Conservation (phyloP, 1,284 basidiomycete genomes). For the Paramarasmius palmivorus region DNA sequence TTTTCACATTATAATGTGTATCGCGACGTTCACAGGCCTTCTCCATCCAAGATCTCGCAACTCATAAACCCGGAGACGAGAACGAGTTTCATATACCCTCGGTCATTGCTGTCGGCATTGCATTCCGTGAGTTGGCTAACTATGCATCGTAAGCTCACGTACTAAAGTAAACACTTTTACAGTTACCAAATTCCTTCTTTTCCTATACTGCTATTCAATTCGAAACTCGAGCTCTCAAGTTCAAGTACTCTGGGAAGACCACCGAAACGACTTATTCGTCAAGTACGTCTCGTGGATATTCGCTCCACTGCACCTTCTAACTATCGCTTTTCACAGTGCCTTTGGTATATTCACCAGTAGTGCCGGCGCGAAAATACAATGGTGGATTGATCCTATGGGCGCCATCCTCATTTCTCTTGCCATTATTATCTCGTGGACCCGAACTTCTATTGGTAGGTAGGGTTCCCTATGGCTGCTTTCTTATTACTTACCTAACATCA, state of each 20-base stretch:
- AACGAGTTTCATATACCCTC: constrained; percentile 80
- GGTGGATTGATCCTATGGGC: constrained; percentile 88
- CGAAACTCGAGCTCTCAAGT: constrained; percentile 87
- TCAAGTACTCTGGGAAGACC: constrained; percentile 92
- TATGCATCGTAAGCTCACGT: not conserved
- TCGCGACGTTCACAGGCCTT: constrained; percentile 1
- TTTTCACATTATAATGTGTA: not conserved
- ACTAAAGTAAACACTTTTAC: constrained; percentile 1
- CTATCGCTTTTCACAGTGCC: constrained; percentile 9
- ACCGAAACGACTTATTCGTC: constrained; percentile 87
- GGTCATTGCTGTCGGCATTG: constrained; percentile 79
- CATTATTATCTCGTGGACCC: constrained; percentile 6
- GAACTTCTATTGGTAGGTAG: not conserved
- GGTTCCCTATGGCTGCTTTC: constrained; percentile 15
- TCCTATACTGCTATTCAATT: constrained; percentile 84
- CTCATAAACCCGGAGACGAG: constrained; percentile 53
- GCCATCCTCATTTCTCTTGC: constrained; percentile 64
- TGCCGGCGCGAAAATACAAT: constrained; percentile 82
- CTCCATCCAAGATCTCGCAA: constrained; percentile 69
- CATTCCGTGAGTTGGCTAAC: constrained; percentile 59
- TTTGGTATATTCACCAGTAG: constrained; percentile 86
- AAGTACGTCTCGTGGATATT: constrained; percentile 66
- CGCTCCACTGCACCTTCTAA: not conserved
- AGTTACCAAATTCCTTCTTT: constrained; percentile 85
- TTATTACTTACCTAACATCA: constrained; percentile 82